Base-by-base conservation (phyloP, 2,329 filamentous ascomycete species). In the Colletotrichum tofieldiae region DNA sequence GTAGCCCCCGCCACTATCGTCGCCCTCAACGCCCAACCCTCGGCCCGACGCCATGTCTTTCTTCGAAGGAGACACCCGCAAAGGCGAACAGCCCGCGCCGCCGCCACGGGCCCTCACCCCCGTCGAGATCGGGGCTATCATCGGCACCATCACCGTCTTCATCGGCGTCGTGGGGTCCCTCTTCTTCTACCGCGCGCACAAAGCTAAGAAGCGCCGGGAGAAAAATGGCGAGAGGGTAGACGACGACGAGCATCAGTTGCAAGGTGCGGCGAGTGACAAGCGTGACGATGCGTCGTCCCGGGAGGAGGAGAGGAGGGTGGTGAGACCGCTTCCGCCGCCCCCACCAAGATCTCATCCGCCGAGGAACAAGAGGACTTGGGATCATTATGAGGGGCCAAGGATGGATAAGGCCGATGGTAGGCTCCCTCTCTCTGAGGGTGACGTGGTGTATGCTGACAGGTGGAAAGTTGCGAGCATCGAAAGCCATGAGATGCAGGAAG, bases 91-190 rank as follows among this genome's bases (percentile, higher is more conserved):
- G 26, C 59, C 73, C 7, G 65, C 73, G 9, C 62, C 64, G 35
- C 60, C 74, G 35, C 62, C 67, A 7, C 63, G 69, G 23, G 68
- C 62, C 54, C 78, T 79, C 68, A 77, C 74, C 9, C 61, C 75
- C 26, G 62, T 77, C 37, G 79, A 81, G 62, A 76, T 80, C 41
- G 79, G 76, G 4, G 72, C 79, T 63, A 76, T 80, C n/a, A 72
- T 75, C 32, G 77, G 72, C 29, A 74, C 75, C 16, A 73, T 77
- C 41, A 14, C 74, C 47, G 75, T 75, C 62, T 77, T 80, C 59
- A 39, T 75, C 45, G 32, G 75, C 6, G 63, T 76, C 54, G 67
- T 80, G 8, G 65, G 67, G 20, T 68, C 74, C 18, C 67, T 79
- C 61, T 78, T 81, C 35, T 63, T 74, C 58, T 74, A 74, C 65